Conservation (phyloP, 305 asterid genomes). For the Fraxinus paxiana region DNA sequence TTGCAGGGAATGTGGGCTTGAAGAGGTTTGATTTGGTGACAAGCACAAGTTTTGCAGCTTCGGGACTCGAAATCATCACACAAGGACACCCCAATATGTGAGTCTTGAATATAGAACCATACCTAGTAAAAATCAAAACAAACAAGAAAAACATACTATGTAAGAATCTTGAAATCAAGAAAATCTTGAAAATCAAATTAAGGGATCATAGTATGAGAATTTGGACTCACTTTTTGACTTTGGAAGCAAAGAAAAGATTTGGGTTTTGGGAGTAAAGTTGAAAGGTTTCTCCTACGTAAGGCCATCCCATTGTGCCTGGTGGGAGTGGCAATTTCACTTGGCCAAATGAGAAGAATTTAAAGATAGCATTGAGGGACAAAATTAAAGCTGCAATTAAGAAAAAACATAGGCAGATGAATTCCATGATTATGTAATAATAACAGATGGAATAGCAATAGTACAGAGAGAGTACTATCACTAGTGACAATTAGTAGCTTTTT, state of each 20-base stretch:
- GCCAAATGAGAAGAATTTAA: constrained; percentile 33
- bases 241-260: constrained; percentile 72
- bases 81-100: constrained; percentile 82
- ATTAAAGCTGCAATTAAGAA: not conserved
- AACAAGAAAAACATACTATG: not conserved
- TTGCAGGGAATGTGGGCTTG: constrained; percentile 92
- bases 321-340: constrained; percentile 57
- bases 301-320: constrained; percentile 94
- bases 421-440: constrained; percentile 40
- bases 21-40: constrained; percentile 73
- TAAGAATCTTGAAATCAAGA: not conserved
- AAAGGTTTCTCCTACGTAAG: constrained; percentile 81
- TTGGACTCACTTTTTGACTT: constrained; percentile 69
- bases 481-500: not conserved
- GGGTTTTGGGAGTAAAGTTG: constrained; percentile 84
- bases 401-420: constrained; percentile 31
- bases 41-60: constrained; percentile 68
- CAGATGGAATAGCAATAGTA: not conserved
- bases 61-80: constrained; percentile 87
- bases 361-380: constrained; percentile 18
- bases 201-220: not conserved
- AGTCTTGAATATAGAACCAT: constrained; percentile 85
- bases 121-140: constrained; percentile 36
- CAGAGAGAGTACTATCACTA: not conserved
- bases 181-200: not conserved